These are phyloP conservation scores for Scheffersomyces lignicola DNA, from an alignment of 1,139 yeast genomes.

Conservation along the genomic window DNA sequence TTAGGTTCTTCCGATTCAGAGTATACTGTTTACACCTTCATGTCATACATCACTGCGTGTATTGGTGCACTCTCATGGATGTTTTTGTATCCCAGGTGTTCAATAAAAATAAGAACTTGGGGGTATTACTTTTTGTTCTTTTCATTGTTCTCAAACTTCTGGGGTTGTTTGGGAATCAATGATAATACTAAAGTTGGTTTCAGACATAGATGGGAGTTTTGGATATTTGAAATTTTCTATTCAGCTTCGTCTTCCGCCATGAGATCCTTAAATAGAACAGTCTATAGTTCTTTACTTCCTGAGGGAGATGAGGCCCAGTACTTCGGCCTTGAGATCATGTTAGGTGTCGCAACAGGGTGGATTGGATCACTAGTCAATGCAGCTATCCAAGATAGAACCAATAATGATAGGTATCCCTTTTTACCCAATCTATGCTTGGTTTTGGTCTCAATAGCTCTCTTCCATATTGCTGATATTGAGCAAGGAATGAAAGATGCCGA, in stretches of 20 bases:
- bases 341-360: slow-evolving; percentile 49
- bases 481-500: slow-evolving; percentile 31
- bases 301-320: slow-evolving; percentile 46
- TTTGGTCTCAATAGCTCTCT: slow-evolving; percentile 24
- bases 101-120: slow-evolving; percentile 33
- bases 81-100: slow-evolving; percentile 29
- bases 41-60: slow-evolving; percentile 36
- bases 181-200: slow-evolving; percentile 30
- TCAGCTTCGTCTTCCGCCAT: slow-evolving; percentile 37
- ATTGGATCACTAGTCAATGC: slow-evolving; percentile 43
- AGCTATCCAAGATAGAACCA: slow-evolving; percentile 41
- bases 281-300: slow-evolving; percentile 42
- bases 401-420: slow-evolving; percentile 40
- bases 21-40: slow-evolving; percentile 41
- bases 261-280: slow-evolving; percentile 38
- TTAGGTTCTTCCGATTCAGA: slow-evolving; percentile 40
- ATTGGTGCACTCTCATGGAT: slow-evolving; percentile 42
- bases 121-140: slow-evolving; percentile 31
- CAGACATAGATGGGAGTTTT: slow-evolving; percentile 46
- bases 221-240: slow-evolving; percentile 42
- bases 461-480: slow-evolving; percentile 30
- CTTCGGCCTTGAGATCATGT: slow-evolving; percentile 44
- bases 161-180: slow-evolving; percentile 45
- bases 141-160: slow-evolving; percentile 36
- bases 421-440: slow-evolving; percentile 38